Conservation (phyloP, 2,329 filamentous ascomycete genomes). For the Zalaria obscura region DNA sequence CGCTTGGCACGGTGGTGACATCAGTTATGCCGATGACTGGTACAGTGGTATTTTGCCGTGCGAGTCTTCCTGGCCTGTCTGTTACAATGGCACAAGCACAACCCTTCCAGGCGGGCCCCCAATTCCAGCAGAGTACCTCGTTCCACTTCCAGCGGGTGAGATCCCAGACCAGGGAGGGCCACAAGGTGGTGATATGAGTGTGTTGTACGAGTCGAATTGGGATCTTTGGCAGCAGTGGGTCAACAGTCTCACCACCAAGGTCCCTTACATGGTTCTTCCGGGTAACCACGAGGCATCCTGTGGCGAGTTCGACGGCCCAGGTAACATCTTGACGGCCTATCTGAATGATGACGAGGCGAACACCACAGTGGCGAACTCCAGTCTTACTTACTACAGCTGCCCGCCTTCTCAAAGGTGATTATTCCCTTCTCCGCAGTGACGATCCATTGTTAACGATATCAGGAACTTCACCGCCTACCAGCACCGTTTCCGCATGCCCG, state of each 20-base stretch:
- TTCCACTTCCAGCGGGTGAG: slow-evolving; percentile 32
- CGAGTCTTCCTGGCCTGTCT: slow-evolving; percentile 32
- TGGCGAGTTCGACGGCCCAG: slow-evolving; percentile 33
- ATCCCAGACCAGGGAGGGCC: slow-evolving; percentile 31
- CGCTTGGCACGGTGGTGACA: slow-evolving; percentile 39
- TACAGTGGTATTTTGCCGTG: slow-evolving; percentile 37
- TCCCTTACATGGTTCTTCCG: slow-evolving; percentile 36
- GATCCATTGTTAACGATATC: not conserved
- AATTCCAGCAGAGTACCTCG: slow-evolving; percentile 25
- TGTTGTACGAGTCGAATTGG: slow-evolving; percentile 38
- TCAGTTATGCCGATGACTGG: slow-evolving; percentile 38
- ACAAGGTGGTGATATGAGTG: slow-evolving; percentile 33
- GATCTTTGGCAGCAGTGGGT: slow-evolving; percentile 39
- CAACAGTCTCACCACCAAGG: slow-evolving; percentile 24
- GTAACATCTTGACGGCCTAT: slow-evolving; percentile 32
- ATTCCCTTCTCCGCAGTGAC: not conserved
- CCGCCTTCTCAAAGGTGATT: slow-evolving; percentile 33
- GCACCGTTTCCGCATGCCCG: slow-evolving; percentile 38
- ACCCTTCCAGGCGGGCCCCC: slow-evolving; percentile 24
- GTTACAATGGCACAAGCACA: slow-evolving; percentile 35
- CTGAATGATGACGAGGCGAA: slow-evolving; percentile 30
- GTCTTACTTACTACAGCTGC: slow-evolving; percentile 37
- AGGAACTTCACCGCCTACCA: slow-evolving; percentile 38
- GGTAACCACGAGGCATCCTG: slow-evolving; percentile 38
- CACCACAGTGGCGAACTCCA: slow-evolving; percentile 16